Evolutionary conservation across 805 yeast genomes (phyloP).

Genomic region (Lipomyces spencermartinsiae): DNA sequence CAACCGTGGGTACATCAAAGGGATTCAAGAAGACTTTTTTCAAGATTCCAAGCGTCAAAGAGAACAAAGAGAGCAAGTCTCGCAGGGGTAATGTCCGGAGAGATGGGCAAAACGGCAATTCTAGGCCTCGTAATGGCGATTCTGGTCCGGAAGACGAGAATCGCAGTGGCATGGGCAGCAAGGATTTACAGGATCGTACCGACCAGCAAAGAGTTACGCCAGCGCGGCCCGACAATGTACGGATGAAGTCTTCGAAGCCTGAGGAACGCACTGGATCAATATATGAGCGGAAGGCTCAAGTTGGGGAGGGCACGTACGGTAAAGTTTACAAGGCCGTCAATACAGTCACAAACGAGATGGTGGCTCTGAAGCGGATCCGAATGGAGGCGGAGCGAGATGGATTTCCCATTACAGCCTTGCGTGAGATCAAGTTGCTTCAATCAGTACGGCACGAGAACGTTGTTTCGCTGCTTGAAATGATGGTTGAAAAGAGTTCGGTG

Average conservation of each 20-base stretch:
- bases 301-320: constrained; percentile 99
- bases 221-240: background rate
- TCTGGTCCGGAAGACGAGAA: background rate
- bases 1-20: background rate
- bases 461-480: constrained; percentile 83
- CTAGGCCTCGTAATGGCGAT: background rate
- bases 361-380: constrained; percentile 86
- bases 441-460: constrained; percentile 81
- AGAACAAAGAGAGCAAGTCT: background rate
- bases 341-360: constrained; percentile 65
- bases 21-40: constrained; percentile 32
- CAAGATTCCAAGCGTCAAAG: constrained; percentile 31
- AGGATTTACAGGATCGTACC: background rate
- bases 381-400: constrained; percentile 92
- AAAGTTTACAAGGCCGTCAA: constrained; percentile 90
- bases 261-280: constrained; percentile 39
- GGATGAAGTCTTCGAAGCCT: background rate
- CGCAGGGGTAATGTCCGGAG: background rate
- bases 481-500: constrained; percentile 75
- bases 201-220: background rate
- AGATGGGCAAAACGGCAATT: background rate
- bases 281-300: constrained; percentile 80
- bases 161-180: background rate
- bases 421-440: constrained; percentile 88
- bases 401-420: constrained; percentile 91